Evolutionary conservation across 139 green algal genomes (phyloP), one percentile per base, ranked within the genome.

Genomic region (Chlamydomonas urium): DNA sequence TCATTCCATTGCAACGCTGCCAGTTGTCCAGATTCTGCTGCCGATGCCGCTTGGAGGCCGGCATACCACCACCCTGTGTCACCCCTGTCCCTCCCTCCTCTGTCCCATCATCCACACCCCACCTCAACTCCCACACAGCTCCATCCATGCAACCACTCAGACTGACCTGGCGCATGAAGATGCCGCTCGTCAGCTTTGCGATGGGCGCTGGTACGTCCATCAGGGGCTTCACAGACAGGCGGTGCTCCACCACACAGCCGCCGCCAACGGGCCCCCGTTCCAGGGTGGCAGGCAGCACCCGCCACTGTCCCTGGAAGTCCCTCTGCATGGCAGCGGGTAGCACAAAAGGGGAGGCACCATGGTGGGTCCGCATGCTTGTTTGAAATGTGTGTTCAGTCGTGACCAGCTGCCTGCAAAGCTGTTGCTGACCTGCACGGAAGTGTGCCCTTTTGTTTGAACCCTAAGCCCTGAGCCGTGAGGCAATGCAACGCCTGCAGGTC

Each of bases 241-340:
- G 36, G 31, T 90, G 85, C 68, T 85, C 71, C 29, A 90, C 79
- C 47, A 74, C 34, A 48, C 82, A 88, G 21, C 76, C 6, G 23
- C 29, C 5, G 14, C 26, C 71, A 1, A 76, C 75, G 21, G 38
- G 4, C 4, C 67, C 50, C 42, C 5, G 48, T 14, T 34, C 32
- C 31, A 26, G 57, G 32, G 2, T 58, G 17, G 3, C 23, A 35
- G 36, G n/a, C 4, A 56, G 17, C 4, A 71, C 28, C 5, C 58
- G 65, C 66, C 66, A 73, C 31, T 24, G 31, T 17, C 66, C 66
- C n/a, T 85, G 62, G 38, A 90, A 90, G 59, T 79, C 79, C 1
- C 47, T 58, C 32, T 60, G 42, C 29, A 10, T 10, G n/a, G 8
- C 50, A 62, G 14, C 10, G 10, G 50, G 50, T 31, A 67, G 8